phyloP scores from a whole-genome alignment of 345 rosid genomes.

The Eutrema heterophyllum region DNA sequence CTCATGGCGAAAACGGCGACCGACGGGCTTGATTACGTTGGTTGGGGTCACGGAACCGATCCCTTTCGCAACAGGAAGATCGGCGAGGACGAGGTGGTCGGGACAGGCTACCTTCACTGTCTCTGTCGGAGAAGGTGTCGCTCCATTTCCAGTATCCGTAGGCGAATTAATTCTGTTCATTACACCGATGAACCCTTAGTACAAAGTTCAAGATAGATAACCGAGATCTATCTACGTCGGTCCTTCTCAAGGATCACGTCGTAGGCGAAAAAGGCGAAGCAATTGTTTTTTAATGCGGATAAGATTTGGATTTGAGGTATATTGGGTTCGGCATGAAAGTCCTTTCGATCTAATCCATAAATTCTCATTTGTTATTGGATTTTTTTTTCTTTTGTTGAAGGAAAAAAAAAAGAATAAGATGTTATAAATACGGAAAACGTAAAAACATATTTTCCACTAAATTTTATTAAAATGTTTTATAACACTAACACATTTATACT shows the following conservation, averaged over 20 bases:
- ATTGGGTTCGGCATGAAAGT: too few relatives aligned
- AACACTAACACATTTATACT: too few relatives aligned
- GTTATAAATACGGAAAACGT: too few relatives aligned
- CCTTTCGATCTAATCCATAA: too few relatives aligned
- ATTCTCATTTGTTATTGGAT: too few relatives aligned
- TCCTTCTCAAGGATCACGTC: neutral
- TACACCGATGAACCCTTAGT: neutral
- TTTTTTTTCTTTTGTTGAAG: too few relatives aligned
- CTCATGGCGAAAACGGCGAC: slow-evolving; percentile 87
- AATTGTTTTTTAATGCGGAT: too few relatives aligned
- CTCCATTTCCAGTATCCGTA: slow-evolving; percentile 45
- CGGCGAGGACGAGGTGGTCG: slow-evolving; percentile 93
- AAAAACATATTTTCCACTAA: too few relatives aligned
- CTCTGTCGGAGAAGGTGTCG: slow-evolving; percentile 55
- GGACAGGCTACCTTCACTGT: slow-evolving; percentile 94
- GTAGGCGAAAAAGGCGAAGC: neutral
- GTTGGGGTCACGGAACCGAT: slow-evolving; percentile 72
- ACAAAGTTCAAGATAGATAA: neutral
- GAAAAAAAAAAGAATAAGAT: too few relatives aligned
- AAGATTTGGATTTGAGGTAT: too few relatives aligned
- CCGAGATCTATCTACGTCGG: neutral
- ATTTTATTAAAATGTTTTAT: too few relatives aligned
- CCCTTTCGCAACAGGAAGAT: slow-evolving; percentile 95
- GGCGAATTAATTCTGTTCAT: slow-evolving; percentile 29
- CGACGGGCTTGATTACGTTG: slow-evolving; percentile 56